Evolutionary conservation across 129 eudicot species (phyloP).

Genomic region (Ambrosia artemisiifolia): DNA sequence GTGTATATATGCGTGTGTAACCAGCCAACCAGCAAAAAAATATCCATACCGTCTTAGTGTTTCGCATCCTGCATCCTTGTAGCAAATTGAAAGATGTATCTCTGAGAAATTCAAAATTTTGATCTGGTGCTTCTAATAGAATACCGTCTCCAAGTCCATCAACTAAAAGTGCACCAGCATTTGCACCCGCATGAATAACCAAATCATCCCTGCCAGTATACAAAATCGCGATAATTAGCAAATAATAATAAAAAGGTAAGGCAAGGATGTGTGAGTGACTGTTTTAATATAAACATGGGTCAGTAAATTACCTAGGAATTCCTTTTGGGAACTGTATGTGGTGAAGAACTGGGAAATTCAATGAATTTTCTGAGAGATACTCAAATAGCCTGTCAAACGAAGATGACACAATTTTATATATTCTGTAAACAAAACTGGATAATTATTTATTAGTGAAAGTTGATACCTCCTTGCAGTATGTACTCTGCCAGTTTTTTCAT

Average conservation of each 20-base stretch:
- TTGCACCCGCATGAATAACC: slow-evolving; percentile 83
- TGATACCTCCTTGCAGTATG: slow-evolving; percentile 92
- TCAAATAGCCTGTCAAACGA: slow-evolving; percentile 74
- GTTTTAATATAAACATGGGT: slow-evolving; percentile 10
- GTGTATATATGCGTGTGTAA: neutral
- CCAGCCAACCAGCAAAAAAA: neutral
- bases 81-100: slow-evolving; percentile 94
- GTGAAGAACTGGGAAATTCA: slow-evolving; percentile 91
- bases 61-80: slow-evolving; percentile 97
- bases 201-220: slow-evolving; percentile 66
- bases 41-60: slow-evolving; percentile 68
- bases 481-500: slow-evolving; percentile 82
- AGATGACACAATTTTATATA: neutral
- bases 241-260: neutral
- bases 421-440: neutral
- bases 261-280: neutral
- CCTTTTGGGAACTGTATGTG: slow-evolving; percentile 73
- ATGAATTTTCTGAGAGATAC: slow-evolving; percentile 65
- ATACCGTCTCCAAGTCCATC: slow-evolving; percentile 98
- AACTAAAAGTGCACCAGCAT: slow-evolving; percentile 90
- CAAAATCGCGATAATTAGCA: neutral
- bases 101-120: slow-evolving; percentile 86
- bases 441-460: neutral
- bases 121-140: slow-evolving; percentile 76
- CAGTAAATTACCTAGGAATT: slow-evolving; percentile 56